Evolutionary conservation across 768 basidiomycete genomes (phyloP), one percentile per base, ranked within the genome.

Genomic region (Boletus rufocinnamomeus): DNA sequence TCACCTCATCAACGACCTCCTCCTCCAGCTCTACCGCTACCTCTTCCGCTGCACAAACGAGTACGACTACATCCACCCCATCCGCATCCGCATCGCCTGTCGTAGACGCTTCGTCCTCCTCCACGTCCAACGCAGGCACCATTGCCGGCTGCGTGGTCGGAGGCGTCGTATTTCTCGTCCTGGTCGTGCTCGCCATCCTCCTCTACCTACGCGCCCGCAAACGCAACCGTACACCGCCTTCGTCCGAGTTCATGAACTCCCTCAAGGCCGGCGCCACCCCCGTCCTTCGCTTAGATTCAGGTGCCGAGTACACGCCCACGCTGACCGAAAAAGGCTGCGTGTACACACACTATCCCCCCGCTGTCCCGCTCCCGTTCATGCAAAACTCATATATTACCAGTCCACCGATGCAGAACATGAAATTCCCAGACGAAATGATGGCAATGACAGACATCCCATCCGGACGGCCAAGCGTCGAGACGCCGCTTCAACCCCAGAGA

Each of bases 91-190:
- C 28, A 27, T 27, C 57, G 6, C 11, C 59, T 28, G 2, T 10
- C 44, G 21, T 34, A 67, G 34, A 23, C n/a, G 57, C 65, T 17
- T 27, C 63, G 9, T 57, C 64, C 34, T 28, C 49, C 2, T 50
- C 63, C 43, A 63, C 48, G 25, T 61, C 62, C 59, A 52, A 54
- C 23, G 74, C 74, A 10, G 84, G 82, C 11, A 76, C 76, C 6
- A 82, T 87, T 41, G 84, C 80, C 6, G 86, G 85, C 3, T 74
- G 77, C 17, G 75, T 84, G 48, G 60, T 87, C 19, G 85, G 82
- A n/a, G 78, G 75, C 32, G 67, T 82, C 35, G 58, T 78, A 10
- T 59, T 80, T 44, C 59, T 82, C 55, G 59, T 72, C 11, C 62
- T 81, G 47, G 35, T 77, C 17, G 47, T 68, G 7, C 52, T 78